These are phyloP conservation scores for Pouteria campechiana DNA, from an alignment of 179 eudicot genomes.

Conservation along the genomic window DNA sequence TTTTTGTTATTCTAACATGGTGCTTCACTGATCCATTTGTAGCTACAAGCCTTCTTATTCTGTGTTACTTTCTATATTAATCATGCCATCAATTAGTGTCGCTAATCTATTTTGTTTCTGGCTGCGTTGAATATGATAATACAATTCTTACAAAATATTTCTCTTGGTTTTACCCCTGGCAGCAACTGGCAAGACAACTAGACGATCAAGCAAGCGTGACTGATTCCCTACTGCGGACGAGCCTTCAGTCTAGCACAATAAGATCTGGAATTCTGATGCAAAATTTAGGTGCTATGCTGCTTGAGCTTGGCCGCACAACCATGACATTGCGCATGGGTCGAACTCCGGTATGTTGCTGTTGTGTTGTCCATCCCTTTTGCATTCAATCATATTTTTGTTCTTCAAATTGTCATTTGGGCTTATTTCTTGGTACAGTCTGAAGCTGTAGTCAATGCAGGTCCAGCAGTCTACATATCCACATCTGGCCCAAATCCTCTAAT, in stretches of 20 bases:
- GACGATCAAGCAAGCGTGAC: conserved; percentile 41
- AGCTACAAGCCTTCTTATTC: too few relatives aligned
- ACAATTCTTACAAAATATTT: too few relatives aligned
- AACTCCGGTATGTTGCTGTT: conserved; percentile 56
- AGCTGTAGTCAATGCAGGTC: conserved; percentile 85
- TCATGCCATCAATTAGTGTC: too few relatives aligned
- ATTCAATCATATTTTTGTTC: neutral
- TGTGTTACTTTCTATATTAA: too few relatives aligned
- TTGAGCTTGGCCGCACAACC: conserved; percentile 91
- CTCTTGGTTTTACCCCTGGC: conserved; percentile 23
- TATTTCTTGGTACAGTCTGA: conserved; percentile 44
- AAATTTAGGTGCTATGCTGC: conserved; percentile 78
- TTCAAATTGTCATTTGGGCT: conserved; percentile 1
- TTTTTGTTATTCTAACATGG: too few relatives aligned
- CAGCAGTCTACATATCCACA: conserved; percentile 76
- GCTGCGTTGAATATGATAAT: too few relatives aligned
- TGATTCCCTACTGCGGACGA: conserved; percentile 44
- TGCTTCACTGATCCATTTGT: too few relatives aligned
- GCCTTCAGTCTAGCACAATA: conserved; percentile 48
- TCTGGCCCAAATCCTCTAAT: conserved; percentile 92
- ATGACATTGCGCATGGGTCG: conserved; percentile 81
- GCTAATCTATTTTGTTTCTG: too few relatives aligned
- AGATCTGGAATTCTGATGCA: conserved; percentile 70
- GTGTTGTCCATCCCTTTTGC: conserved; percentile 1
- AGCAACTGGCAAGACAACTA: conserved; percentile 66